Conservation (phyloP, 768 basidiomycete species). For the Suillus subluteus region DNA sequence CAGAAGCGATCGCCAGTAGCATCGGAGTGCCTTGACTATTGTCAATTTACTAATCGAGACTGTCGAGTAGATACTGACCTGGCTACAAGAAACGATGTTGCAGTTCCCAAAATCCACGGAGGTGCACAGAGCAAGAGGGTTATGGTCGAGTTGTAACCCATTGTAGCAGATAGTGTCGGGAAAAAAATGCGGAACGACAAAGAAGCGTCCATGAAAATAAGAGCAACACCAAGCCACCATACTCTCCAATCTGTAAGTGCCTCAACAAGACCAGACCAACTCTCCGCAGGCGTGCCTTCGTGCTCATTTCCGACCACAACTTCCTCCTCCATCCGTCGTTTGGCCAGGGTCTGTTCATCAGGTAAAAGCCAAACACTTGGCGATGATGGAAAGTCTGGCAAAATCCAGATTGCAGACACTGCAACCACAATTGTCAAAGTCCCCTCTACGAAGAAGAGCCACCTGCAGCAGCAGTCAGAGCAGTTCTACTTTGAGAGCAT, state of each 20-base stretch:
- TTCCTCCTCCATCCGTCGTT: slow-evolving; percentile 66
- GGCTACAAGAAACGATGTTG: slow-evolving; percentile 57
- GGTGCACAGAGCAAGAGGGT: slow-evolving; percentile 78
- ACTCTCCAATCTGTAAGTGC: slow-evolving; percentile 78
- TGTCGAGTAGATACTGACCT: slow-evolving; percentile 35
- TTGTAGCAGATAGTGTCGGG: slow-evolving; percentile 72
- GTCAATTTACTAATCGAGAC: slow-evolving; percentile 8
- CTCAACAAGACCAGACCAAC: slow-evolving; percentile 49
- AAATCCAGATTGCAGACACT: slow-evolving; percentile 56
- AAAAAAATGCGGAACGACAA: slow-evolving; percentile 80
- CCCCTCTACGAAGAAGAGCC: slow-evolving; percentile 74
- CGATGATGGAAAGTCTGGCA: slow-evolving; percentile 74
- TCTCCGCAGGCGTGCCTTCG: slow-evolving; percentile 39
- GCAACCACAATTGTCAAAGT: slow-evolving; percentile 56
- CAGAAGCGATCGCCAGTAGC: slow-evolving; percentile 68
- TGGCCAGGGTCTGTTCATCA: slow-evolving; percentile 56
- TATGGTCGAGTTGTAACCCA: slow-evolving; percentile 63
- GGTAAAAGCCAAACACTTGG: slow-evolving; percentile 59
- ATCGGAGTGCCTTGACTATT: slow-evolving; percentile 65
- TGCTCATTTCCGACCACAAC: slow-evolving; percentile 52
- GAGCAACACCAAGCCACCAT: slow-evolving; percentile 73
- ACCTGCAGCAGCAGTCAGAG: slow-evolving; percentile 40
- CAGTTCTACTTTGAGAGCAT: neutral
- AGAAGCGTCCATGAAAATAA: slow-evolving; percentile 58
- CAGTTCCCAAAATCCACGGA: slow-evolving; percentile 66